Evolutionary conservation across 169 alveolate genomes (phyloP).

Genomic region (Babesia caballi): DNA sequence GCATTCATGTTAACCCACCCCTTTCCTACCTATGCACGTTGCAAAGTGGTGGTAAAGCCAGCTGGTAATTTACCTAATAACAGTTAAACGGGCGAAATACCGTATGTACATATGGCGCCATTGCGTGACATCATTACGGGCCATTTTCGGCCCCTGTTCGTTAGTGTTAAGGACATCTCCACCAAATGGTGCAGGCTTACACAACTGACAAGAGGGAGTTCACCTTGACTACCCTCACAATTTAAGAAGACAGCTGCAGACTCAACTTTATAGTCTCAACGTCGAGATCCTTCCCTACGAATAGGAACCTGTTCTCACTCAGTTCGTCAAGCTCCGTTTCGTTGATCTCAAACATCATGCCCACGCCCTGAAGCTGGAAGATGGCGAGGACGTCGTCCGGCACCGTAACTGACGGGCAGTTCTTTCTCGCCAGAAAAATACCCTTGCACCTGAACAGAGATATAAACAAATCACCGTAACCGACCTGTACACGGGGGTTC

Average conservation of each 20-base stretch:
- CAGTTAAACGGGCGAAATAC: no score
- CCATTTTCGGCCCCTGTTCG: no score
- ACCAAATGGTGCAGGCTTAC: no score
- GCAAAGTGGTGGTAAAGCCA: no score
- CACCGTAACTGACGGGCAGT: neutral
- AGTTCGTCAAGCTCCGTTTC: slow-evolving; percentile 34
- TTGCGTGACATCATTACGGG: no score
- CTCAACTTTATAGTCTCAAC: neutral
- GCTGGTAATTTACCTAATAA: no score
- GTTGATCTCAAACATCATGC: slow-evolving; percentile 66
- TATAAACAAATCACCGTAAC: neutral
- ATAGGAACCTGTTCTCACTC: slow-evolving; percentile 54
- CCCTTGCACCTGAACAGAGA: slow-evolving; percentile 66
- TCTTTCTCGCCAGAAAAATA: slow-evolving; percentile 54
- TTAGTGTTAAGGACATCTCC: no score
- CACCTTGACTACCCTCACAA: no score
- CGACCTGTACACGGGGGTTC: slow-evolving; percentile 32
- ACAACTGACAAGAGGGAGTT: no score
- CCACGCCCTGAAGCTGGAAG: slow-evolving; percentile 73
- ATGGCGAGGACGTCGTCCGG: slow-evolving; percentile 14
- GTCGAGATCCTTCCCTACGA: slow-evolving; percentile 35
- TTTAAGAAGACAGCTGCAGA: neutral
- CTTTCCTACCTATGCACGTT: no score
- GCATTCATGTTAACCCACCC: no score
- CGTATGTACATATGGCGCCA: no score